These are phyloP conservation scores for Ricinus communis DNA, from an alignment of 345 rosid genomes.

Conservation along the genomic window DNA sequence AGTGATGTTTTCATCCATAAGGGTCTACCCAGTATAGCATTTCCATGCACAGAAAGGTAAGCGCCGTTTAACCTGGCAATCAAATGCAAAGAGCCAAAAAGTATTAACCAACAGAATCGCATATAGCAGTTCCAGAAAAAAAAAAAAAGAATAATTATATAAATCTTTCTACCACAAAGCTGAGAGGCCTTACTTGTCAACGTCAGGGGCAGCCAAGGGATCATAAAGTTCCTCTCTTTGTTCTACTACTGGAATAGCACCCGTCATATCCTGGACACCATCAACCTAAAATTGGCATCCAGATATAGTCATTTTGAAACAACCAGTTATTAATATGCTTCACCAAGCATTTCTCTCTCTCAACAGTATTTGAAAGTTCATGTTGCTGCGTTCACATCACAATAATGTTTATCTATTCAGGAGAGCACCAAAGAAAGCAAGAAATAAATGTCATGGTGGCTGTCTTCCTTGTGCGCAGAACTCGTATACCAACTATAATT, in stretches of 20 bases:
- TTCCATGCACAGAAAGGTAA: conserved; percentile 79
- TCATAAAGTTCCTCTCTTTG: conserved; percentile 71
- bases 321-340: neutral
- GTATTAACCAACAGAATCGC: conserved; percentile 9
- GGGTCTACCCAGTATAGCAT: conserved; percentile 65
- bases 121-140: too few species aligned
- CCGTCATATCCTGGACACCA: conserved; percentile 59
- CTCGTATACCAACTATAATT: neutral
- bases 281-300: conserved; percentile 53
- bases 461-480: neutral
- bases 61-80: conserved; percentile 66
- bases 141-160: too few species aligned
- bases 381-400: neutral
- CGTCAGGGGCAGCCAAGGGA: conserved; percentile 85
- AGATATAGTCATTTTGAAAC: neutral
- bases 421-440: neutral
- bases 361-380: neutral
- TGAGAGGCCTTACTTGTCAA: conserved; percentile 56
- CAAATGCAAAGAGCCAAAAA: conserved; percentile 22
- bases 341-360: neutral
- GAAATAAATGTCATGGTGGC: neutral
- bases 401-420: neutral
- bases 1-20: conserved; percentile 64
- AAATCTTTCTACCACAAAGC: neutral
- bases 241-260: conserved; percentile 53